A percentile compares a stretch with the other conserved stretches of the same genome.
Evolutionary conservation across 345 rosid species (phyloP).

Genomic region (Mangifera indica): DNA sequence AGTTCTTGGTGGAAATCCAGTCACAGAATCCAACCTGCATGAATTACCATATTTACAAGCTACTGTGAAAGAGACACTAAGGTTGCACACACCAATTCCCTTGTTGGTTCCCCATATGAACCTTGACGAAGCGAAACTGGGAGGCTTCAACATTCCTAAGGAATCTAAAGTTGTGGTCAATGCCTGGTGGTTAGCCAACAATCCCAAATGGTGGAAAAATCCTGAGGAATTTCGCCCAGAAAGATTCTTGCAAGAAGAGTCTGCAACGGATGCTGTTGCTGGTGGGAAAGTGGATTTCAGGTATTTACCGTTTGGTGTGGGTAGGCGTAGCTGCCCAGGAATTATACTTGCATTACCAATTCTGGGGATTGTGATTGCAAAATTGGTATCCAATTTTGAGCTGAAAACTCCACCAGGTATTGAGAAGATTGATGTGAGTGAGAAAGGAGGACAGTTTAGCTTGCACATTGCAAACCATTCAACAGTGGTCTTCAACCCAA

Average conservation of each 20-base stretch:
- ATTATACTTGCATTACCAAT: conserved; percentile 61
- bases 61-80: conserved; percentile 50
- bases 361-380: conserved; percentile 50
- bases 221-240: conserved; percentile 57
- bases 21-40: conserved; percentile 44
- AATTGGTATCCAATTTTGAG: conserved; percentile 47
- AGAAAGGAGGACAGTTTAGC: conserved; percentile 72
- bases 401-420: conserved; percentile 38
- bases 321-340: conserved; percentile 62
- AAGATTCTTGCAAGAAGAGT: conserved; percentile 54
- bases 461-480: conserved; percentile 62
- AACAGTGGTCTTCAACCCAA: conserved; percentile 45
- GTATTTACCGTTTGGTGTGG: conserved; percentile 58
- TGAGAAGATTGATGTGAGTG: conserved; percentile 46
- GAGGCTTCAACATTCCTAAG: conserved; percentile 50
- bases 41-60: conserved; percentile 56
- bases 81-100: conserved; percentile 63
- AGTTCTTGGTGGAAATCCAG: conserved; percentile 32
- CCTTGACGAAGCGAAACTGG: conserved; percentile 54
- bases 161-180: conserved; percentile 64
- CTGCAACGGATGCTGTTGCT: conserved; percentile 37
- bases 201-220: conserved; percentile 53
- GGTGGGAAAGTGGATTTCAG: conserved; percentile 61
- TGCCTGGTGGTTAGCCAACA: conserved; percentile 72
- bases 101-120: conserved; percentile 68